phyloP scores from a whole-genome alignment of 495 filamentous ascomycete species.

The Sordaria brevicollis region DNA sequence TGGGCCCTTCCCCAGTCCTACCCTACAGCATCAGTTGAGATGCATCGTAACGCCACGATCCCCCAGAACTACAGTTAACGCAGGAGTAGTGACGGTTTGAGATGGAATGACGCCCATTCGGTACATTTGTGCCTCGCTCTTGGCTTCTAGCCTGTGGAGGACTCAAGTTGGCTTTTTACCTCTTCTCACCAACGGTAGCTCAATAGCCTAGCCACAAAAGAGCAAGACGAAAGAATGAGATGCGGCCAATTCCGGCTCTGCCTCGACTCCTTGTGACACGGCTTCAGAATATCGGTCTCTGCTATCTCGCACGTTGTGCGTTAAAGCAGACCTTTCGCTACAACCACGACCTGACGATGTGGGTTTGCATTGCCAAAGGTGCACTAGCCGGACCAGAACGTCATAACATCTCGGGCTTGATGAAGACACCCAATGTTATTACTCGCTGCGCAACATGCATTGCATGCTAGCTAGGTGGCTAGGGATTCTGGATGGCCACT shows the following conservation, averaged over 20 bases:
- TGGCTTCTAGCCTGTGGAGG: neutral
- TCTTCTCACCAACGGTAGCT: neutral
- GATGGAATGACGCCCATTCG: neutral
- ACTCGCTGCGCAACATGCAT: conserved; percentile 10
- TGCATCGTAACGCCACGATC: conserved; percentile 9
- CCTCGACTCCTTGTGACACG: neutral
- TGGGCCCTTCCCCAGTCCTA: conserved; percentile 1
- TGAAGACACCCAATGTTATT: neutral
- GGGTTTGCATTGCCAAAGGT: neutral
- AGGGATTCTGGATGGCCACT: neutral
- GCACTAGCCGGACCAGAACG: conserved; percentile 10
- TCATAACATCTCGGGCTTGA: neutral
- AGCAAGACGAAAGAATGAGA: neutral
- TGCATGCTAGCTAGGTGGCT: conserved; percentile 1
- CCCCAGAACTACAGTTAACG: conserved; percentile 1
- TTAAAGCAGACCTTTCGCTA: neutral
- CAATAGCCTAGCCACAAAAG: neutral
- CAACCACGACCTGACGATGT: neutral
- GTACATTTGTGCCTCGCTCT: neutral
- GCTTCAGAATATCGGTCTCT: neutral
- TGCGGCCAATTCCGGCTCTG: neutral
- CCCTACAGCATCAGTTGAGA: neutral
- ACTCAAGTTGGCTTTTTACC: neutral
- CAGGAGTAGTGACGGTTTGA: conserved; percentile 2
- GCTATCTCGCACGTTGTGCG: neutral